Evolutionary conservation across 108 stramenopile species (phyloP).

Genomic region (Schizochytrium sp.): DNA sequence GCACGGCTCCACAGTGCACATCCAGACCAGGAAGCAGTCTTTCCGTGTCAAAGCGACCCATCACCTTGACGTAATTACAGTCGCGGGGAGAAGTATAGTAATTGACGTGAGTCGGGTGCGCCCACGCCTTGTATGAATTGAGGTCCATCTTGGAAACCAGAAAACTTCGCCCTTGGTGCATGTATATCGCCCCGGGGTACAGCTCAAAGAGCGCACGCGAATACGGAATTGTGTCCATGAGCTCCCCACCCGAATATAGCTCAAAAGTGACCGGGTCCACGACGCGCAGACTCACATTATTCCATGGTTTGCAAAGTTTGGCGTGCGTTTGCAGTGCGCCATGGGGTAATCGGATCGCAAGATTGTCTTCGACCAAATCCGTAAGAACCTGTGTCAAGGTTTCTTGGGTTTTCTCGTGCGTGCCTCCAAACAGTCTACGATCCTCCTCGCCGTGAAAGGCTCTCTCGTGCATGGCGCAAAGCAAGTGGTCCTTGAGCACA

Average conservation of each 20-base stretch:
- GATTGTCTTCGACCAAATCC: background rate
- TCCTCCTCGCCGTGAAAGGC: conserved; percentile 44
- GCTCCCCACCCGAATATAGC: conserved; percentile 38
- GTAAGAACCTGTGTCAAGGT: conserved; percentile 40
- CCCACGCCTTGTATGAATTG: conserved; percentile 23
- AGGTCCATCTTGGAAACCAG: conserved; percentile 64
- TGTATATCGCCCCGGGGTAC: conserved; percentile 74
- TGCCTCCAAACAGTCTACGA: background rate
- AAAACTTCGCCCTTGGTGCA: conserved; percentile 62
- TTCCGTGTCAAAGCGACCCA: background rate
- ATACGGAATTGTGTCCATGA: conserved; percentile 14
- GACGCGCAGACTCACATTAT: conserved; percentile 59
- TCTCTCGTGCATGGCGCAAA: conserved; percentile 79
- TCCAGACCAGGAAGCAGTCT: background rate
- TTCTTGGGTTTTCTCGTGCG: conserved; percentile 30
- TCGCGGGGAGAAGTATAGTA: conserved; percentile 48
- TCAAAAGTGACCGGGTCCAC: conserved; percentile 73
- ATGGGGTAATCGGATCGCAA: background rate
- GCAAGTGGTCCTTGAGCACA: conserved; percentile 71
- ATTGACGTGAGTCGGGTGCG: conserved; percentile 25
- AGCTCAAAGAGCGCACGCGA: conserved; percentile 66
- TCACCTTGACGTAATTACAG: conserved; percentile 39
- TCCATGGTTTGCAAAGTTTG: conserved; percentile 59
- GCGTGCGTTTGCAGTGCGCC: background rate
- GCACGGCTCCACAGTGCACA: conserved; percentile 14